phyloP scores from a whole-genome alignment of 78 protist genomes.

The Blattamonas nauphoetae region DNA sequence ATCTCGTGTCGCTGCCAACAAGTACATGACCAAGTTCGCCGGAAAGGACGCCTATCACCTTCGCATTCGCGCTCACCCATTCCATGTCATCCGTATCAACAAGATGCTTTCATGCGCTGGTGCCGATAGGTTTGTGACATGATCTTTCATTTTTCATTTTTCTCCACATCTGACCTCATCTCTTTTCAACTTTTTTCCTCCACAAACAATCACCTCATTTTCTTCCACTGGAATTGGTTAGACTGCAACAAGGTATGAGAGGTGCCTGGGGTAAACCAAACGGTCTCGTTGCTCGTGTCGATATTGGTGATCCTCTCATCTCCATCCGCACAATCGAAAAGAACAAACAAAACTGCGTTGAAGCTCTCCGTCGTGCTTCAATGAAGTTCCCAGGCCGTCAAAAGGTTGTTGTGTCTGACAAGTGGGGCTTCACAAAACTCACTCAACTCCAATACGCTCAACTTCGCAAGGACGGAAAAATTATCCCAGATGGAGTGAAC shows the following conservation, averaged over 20 bases:
- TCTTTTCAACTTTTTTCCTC: background rate
- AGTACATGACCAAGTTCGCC: constrained; percentile 83
- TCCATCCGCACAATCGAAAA: constrained; percentile 83
- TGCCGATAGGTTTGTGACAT: constrained; percentile 80
- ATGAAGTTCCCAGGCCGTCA: constrained; percentile 99
- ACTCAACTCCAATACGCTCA: constrained; percentile 60
- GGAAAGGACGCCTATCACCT: constrained; percentile 97
- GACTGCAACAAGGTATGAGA: constrained; percentile 98
- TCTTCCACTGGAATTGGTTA: too few relatives aligned
- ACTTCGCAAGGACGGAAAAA: constrained; percentile 39
- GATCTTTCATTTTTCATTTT: background rate
- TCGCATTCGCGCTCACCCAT: constrained; percentile 98
- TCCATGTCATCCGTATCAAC: constrained; percentile 99
- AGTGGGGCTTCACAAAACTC: constrained; percentile 95
- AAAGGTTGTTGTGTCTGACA: constrained; percentile 71
- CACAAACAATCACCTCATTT: background rate
- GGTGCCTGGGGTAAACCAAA: constrained; percentile 97
- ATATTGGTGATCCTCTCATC: constrained; percentile 87
- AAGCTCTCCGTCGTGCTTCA: constrained; percentile 95
- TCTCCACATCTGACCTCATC: too few relatives aligned
- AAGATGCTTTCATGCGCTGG: constrained; percentile 99
- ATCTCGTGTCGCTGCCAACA: constrained; percentile 96
- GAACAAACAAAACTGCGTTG: constrained; percentile 54
- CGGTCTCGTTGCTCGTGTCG: constrained; percentile 95
- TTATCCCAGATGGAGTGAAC: constrained; percentile 60